These are phyloP conservation scores for Boehmeria nivea DNA, from an alignment of 306 rosid species.

Conservation along the genomic window DNA sequence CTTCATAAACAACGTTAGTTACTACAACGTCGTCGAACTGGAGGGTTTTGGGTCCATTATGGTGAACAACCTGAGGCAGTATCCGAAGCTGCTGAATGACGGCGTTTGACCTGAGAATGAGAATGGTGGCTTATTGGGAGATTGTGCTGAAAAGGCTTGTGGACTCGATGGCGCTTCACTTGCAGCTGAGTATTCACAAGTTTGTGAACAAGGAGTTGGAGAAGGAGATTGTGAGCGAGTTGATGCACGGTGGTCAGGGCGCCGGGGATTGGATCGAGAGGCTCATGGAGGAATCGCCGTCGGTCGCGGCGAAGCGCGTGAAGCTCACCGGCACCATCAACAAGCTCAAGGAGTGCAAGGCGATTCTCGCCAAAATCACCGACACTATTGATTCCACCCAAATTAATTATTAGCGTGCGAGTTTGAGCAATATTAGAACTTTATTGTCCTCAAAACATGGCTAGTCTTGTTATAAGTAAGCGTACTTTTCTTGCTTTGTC, in stretches of 20 bases:
- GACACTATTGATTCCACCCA: no score
- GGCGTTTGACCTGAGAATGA: slow-evolving; percentile 44
- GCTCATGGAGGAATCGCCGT: slow-evolving; percentile 43
- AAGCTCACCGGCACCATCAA: slow-evolving; percentile 26
- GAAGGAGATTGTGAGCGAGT: slow-evolving; percentile 23
- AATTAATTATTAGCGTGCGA: no score
- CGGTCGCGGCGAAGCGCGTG: slow-evolving; percentile 30
- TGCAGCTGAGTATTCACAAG: slow-evolving; percentile 28
- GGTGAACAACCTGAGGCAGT: slow-evolving; percentile 5
- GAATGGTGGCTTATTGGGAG: slow-evolving; percentile 49
- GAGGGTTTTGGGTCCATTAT: slow-evolving; percentile 28
- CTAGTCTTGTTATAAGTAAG: no score
- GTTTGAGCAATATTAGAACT: no score
- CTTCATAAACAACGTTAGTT: not conserved
- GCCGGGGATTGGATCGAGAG: slow-evolving; percentile 40
- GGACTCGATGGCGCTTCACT: slow-evolving; percentile 38
- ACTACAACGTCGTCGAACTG: not conserved
- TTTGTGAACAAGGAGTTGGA: slow-evolving; percentile 34
- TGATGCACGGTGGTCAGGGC: slow-evolving; percentile 16
- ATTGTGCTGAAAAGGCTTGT: slow-evolving; percentile 37
- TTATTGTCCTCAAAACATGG: no score
- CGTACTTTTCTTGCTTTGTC: no score
- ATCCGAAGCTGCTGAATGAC: not conserved
- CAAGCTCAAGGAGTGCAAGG: slow-evolving; percentile 31
- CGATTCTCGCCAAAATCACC: no score